phyloP scores from a whole-genome alignment of 2,329 filamentous ascomycete genomes.

The Trichothecium sympodiale region DNA sequence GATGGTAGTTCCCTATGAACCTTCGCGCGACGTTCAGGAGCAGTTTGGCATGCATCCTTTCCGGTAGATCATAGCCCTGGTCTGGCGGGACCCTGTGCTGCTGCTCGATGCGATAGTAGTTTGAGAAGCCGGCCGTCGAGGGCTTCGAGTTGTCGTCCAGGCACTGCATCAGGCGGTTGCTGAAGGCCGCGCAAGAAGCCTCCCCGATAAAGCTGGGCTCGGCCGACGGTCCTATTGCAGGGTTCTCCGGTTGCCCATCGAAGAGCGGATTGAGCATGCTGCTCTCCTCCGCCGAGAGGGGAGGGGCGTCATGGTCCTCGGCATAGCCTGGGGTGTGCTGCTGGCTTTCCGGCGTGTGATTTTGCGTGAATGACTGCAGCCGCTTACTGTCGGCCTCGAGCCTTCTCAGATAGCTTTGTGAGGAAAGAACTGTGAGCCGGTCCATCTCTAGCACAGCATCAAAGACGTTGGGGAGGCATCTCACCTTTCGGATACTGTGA shows the following conservation, averaged over 20 bases:
- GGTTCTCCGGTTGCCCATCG: slow-evolving; percentile 11
- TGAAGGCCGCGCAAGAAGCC: slow-evolving; percentile 18
- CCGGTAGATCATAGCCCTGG: slow-evolving; percentile 9
- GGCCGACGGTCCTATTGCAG: slow-evolving; percentile 6
- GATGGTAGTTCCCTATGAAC: slow-evolving; percentile 20
- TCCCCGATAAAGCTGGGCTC: slow-evolving; percentile 17
- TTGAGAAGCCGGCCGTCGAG: slow-evolving; percentile 15
- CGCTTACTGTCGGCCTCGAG: slow-evolving; percentile 10
- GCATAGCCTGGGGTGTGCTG: neutral
- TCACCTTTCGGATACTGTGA: slow-evolving; percentile 18
- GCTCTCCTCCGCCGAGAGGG: slow-evolving; percentile 14
- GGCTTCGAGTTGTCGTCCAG: slow-evolving; percentile 15
- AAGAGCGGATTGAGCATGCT: slow-evolving; percentile 17
- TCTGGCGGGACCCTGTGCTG: neutral
- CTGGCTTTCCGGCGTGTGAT: slow-evolving; percentile 6
- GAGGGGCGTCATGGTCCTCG: slow-evolving; percentile 3
- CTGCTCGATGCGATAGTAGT: slow-evolving; percentile 10
- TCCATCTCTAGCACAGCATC: no score
- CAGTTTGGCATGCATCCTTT: slow-evolving; percentile 17
- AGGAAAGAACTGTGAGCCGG: neutral
- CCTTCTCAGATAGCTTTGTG: slow-evolving; percentile 7
- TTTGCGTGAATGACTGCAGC: slow-evolving; percentile 4
- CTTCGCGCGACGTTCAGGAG: slow-evolving; percentile 16
- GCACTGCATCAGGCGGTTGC: slow-evolving; percentile 16
- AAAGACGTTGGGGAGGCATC: neutral